Evolutionary conservation across 1,139 yeast species (phyloP).

Genomic region (Nakaseomyces kungkrabaensis): DNA sequence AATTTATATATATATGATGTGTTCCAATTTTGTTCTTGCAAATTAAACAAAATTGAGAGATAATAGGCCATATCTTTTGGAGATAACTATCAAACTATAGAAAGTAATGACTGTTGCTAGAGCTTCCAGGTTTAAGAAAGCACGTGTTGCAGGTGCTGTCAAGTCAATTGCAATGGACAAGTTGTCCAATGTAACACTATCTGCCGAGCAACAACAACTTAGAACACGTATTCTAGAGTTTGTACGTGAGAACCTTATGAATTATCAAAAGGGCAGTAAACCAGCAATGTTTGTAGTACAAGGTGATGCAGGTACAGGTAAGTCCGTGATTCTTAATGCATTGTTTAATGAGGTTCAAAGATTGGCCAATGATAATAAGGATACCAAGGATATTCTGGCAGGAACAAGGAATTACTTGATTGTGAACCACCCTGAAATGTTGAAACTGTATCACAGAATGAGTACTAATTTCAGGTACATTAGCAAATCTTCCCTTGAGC

Average conservation of each 20-base stretch:
- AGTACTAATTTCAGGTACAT: conserved; percentile 30
- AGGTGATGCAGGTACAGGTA: conserved; percentile 47
- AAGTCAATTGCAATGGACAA: conserved; percentile 27
- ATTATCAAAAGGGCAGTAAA: conserved; percentile 10
- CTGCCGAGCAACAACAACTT: conserved; percentile 30
- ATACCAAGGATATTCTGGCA: conserved; percentile 12
- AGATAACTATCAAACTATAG: too few relatives aligned
- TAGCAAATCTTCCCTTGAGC: conserved; percentile 30
- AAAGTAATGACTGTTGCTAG: neutral
- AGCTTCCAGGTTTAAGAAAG: conserved; percentile 5
- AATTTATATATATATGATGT: too few relatives aligned
- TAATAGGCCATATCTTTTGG: too few relatives aligned
- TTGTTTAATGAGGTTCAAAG: conserved; percentile 57
- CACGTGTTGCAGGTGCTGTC: conserved; percentile 5
- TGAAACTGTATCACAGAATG: conserved; percentile 34
- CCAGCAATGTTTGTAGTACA: conserved; percentile 33
- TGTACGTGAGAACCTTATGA: conserved; percentile 18
- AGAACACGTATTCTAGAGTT: conserved; percentile 26
- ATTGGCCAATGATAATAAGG: conserved; percentile 11
- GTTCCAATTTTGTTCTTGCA: too few relatives aligned
- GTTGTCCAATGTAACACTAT: conserved; percentile 28
- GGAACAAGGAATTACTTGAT: conserved; percentile 31
- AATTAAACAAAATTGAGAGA: too few relatives aligned
- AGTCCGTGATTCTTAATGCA: conserved; percentile 59
- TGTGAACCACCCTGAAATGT: conserved; percentile 38